A percentile compares a stretch with the other conserved stretches of the same genome.
Conservation (phyloP, 2,329 filamentous ascomycete genomes). For the Fusarium piperis region DNA sequence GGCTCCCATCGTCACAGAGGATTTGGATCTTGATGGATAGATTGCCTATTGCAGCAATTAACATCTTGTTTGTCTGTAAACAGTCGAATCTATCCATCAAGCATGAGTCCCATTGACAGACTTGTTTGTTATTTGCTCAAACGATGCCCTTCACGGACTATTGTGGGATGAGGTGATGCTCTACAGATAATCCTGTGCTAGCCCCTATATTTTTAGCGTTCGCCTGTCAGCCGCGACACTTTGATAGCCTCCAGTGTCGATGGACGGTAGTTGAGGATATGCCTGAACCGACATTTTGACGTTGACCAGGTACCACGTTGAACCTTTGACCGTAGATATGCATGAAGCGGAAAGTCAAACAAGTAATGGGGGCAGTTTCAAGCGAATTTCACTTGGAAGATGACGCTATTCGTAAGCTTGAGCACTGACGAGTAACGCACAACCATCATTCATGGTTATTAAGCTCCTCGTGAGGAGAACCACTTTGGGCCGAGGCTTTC, state of each 20-base stretch:
- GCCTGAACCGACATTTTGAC: not conserved
- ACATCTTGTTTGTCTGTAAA: not conserved
- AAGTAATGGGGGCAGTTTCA: not conserved
- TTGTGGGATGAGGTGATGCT: not conserved
- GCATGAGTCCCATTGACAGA: not conserved
- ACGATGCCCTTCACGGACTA: not conserved
- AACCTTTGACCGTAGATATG: not conserved
- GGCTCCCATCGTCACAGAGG: not conserved
- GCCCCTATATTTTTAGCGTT: constrained; percentile 1
- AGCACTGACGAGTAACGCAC: not conserved
- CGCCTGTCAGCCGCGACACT: not conserved
- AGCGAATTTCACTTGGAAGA: not conserved
- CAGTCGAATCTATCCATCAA: not conserved
- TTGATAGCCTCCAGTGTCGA: not conserved
- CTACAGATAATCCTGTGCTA: not conserved
- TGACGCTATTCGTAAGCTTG: not conserved
- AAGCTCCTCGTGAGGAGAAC: constrained; percentile 2
- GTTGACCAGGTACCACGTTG: not conserved
- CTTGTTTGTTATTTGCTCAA: not conserved
- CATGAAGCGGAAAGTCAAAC: not conserved
- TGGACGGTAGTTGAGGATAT: not conserved
- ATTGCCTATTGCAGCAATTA: not conserved
- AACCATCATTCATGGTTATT: not conserved
- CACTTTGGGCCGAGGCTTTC: constrained; percentile 36
- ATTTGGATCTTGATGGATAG: not conserved